Evolutionary conservation across 2,329 filamentous ascomycete genomes (phyloP).

Genomic region (Sporothrix pseudoabietina): DNA sequence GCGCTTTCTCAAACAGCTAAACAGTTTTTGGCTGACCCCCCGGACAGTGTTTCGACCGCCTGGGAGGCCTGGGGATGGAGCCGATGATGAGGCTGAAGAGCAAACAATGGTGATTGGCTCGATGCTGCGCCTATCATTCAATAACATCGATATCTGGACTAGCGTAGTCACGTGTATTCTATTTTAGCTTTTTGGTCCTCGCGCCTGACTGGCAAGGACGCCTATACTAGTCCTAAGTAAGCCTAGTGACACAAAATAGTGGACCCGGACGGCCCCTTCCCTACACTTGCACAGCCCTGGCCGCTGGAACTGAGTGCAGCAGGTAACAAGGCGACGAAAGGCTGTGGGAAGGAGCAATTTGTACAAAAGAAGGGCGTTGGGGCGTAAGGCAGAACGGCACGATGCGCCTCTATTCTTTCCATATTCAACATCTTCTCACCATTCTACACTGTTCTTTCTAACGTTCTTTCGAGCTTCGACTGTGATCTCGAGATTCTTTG

Average conservation of each 20-base stretch:
- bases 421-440: not conserved
- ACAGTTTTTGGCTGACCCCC: constrained; percentile 3
- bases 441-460: not conserved
- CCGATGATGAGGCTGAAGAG: not conserved
- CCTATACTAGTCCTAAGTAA: not conserved
- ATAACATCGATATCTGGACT: not conserved
- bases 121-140: constrained; percentile 13
- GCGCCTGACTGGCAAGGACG: constrained; percentile 8
- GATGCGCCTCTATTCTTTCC: constrained; percentile 1
- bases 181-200: not conserved
- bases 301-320: not conserved
- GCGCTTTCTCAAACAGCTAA: not conserved
- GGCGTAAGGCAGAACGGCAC: constrained; percentile 20
- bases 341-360: constrained; percentile 2
- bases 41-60: not conserved
- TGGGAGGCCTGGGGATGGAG: constrained; percentile 4
- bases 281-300: constrained; percentile 9
- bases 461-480: not conserved
- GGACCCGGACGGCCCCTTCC: not conserved
- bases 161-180: not conserved
- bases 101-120: not conserved
- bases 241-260: not conserved
- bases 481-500: not conserved
- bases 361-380: constrained; percentile 13
- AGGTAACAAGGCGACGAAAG: constrained; percentile 18